Percentiles rank a stretch among this genome's conserved stretches.
Conservation (phyloP, 1,284 basidiomycete species). For the Moesziomyces globuligerus region DNA sequence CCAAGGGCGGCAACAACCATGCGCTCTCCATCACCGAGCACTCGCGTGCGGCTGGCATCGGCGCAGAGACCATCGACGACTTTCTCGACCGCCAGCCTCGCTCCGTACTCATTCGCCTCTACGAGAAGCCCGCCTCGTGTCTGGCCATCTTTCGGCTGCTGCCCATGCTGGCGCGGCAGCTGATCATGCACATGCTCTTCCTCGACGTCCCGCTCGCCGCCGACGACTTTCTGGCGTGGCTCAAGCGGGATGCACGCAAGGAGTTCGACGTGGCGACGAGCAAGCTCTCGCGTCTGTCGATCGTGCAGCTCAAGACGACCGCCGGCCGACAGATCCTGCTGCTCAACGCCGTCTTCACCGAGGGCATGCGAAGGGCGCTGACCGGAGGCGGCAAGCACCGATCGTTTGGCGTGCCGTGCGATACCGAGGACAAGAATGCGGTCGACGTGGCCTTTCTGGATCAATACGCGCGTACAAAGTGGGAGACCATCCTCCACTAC, state of each 20-base stretch:
- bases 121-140: constrained; percentile 88
- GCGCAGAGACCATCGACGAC: constrained; percentile 69
- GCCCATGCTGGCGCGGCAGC: constrained; percentile 84
- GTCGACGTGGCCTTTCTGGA: constrained; percentile 78
- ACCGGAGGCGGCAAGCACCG: constrained; percentile 80
- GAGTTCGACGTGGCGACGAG: constrained; percentile 41
- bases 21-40: constrained; percentile 40
- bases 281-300: constrained; percentile 45
- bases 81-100: constrained; percentile 89
- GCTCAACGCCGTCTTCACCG: constrained; percentile 58
- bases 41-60: constrained; percentile 43
- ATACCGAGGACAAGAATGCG: constrained; percentile 61
- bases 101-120: constrained; percentile 82
- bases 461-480: constrained; percentile 85
- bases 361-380: constrained; percentile 66
- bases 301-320: constrained; percentile 41
- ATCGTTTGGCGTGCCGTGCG: constrained; percentile 88
- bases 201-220: constrained; percentile 79
- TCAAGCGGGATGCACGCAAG: constrained; percentile 74
- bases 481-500: constrained; percentile 98
- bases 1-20: constrained; percentile 18
- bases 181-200: constrained; percentile 92
- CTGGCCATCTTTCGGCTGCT: constrained; percentile 91
- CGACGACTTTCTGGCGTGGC: constrained; percentile 83
- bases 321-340: constrained; percentile 67